phyloP scores from a whole-genome alignment of 768 basidiomycete species.

The Hygrophorus pudorinus region DNA sequence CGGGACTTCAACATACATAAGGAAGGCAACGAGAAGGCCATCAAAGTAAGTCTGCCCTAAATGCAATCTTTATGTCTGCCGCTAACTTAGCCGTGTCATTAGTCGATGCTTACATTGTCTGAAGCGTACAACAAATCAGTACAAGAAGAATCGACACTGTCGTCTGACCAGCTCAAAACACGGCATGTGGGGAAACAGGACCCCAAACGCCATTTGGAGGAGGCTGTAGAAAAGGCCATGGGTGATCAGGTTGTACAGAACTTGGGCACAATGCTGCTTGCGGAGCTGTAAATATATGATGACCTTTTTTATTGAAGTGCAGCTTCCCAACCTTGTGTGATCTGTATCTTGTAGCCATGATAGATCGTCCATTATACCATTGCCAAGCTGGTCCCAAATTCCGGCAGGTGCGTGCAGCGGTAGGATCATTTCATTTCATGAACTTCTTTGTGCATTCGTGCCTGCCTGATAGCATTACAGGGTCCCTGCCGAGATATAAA shows the following conservation, averaged over 20 bases:
- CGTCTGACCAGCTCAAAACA: slow-evolving; percentile 89
- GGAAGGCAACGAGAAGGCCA: slow-evolving; percentile 81
- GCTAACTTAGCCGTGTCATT: slow-evolving; percentile 11
- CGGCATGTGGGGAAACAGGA: slow-evolving; percentile 97
- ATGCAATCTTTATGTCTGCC: slow-evolving; percentile 5
- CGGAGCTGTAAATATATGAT: slow-evolving; percentile 55
- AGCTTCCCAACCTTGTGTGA: neutral
- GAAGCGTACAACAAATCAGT: slow-evolving; percentile 97
- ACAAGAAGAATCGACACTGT: slow-evolving; percentile 94
- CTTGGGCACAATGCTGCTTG: slow-evolving; percentile 88
- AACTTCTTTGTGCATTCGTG: too few relatives aligned
- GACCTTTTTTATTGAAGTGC: slow-evolving; percentile 8
- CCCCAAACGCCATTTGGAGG: slow-evolving; percentile 95
- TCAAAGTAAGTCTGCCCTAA: slow-evolving; percentile 55
- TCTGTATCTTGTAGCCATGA: too few relatives aligned
- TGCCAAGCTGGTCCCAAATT: too few relatives aligned
- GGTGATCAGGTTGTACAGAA: slow-evolving; percentile 96
- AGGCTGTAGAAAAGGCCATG: slow-evolving; percentile 97
- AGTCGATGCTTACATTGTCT: slow-evolving; percentile 91
- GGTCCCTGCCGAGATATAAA: too few relatives aligned
- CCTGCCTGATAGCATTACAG: too few relatives aligned
- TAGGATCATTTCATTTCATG: too few relatives aligned
- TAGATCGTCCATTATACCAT: too few relatives aligned
- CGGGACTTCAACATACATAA: slow-evolving; percentile 86
- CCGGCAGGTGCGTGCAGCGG: too few relatives aligned